These are phyloP conservation scores for Piromyces finnis DNA, from an alignment of 192 early-diverging fungal species.

Conservation along the genomic window DNA sequence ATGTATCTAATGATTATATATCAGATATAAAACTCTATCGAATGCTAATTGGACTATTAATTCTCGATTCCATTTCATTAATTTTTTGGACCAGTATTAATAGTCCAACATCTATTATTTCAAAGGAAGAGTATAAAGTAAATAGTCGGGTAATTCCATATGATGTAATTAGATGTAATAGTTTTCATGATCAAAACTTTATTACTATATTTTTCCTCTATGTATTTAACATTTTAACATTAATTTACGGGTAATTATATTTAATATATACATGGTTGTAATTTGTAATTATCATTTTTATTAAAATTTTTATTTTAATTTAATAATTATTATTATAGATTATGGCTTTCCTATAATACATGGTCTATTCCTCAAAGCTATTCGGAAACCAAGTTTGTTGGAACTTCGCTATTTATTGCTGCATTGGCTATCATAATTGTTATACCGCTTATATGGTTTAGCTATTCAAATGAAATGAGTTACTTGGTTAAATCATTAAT, in stretches of 20 bases:
- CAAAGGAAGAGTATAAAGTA: background rate
- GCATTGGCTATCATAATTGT: background rate
- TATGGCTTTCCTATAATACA: background rate
- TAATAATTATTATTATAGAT: no score
- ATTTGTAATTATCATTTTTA: no score
- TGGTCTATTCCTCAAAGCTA: background rate
- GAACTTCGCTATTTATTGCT: background rate
- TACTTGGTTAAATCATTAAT: background rate
- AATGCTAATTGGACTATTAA: background rate
- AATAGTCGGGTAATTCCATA: background rate
- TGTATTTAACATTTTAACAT: background rate
- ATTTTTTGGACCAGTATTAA: background rate
- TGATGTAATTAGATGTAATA: background rate
- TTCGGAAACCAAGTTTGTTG: background rate
- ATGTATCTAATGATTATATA: background rate
- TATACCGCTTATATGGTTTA: background rate
- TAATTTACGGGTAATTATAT: background rate
- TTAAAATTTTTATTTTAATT: no score
- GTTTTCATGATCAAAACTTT: background rate
- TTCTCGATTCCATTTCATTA: background rate
- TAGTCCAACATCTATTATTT: background rate
- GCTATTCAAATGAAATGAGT: background rate
- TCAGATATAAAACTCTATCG: background rate
- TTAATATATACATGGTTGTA: no score
- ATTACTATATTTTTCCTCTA: background rate